Percentiles rank a stretch among this genome's conserved stretches.
Evolutionary conservation across 176 grass and related monocot genomes (phyloP).

Genomic region (Phoenix dactylifera): DNA sequence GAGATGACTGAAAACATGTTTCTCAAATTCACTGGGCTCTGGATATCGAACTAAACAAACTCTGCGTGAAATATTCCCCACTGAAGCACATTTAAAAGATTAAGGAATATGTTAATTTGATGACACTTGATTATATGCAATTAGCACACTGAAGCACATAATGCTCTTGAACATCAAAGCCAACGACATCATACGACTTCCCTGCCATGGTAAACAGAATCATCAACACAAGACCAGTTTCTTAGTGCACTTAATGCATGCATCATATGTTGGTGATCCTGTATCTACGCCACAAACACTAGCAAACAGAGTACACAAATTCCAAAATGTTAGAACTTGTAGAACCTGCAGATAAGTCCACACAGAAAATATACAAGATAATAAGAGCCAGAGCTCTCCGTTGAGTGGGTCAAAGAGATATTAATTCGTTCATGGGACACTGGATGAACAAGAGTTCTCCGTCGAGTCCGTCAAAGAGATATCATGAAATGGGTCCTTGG

Average conservation of each 20-base stretch:
- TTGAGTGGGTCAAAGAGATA: background rate
- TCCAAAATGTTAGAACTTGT: too few relatives aligned
- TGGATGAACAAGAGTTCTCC: conserved; percentile 75
- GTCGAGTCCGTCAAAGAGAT: conserved; percentile 40
- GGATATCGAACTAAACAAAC: conserved; percentile 71
- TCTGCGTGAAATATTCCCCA: conserved; percentile 60
- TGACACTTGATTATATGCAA: conserved; percentile 3
- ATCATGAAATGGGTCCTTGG: conserved; percentile 29
- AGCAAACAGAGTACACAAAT: too few relatives aligned
- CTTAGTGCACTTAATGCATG: too few relatives aligned
- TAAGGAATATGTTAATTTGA: conserved; percentile 11
- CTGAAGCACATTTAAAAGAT: conserved; percentile 29
- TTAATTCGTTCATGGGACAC: conserved; percentile 58
- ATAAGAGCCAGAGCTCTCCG: too few relatives aligned
- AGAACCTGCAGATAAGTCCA: too few relatives aligned
- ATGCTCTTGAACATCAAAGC: conserved; percentile 44
- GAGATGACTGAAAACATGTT: conserved; percentile 26
- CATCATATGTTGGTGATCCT: too few relatives aligned
- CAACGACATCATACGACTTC: conserved; percentile 57
- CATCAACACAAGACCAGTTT: too few relatives aligned
- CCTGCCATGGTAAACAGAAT: conserved; percentile 30
- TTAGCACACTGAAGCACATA: background rate
- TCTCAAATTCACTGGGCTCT: conserved; percentile 42
- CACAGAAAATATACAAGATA: too few relatives aligned
- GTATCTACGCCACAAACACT: too few relatives aligned